Conservation (phyloP, 225 moss, liverwort and hornwort genomes). For the Bryoerythrophyllum caledonicum region DNA sequence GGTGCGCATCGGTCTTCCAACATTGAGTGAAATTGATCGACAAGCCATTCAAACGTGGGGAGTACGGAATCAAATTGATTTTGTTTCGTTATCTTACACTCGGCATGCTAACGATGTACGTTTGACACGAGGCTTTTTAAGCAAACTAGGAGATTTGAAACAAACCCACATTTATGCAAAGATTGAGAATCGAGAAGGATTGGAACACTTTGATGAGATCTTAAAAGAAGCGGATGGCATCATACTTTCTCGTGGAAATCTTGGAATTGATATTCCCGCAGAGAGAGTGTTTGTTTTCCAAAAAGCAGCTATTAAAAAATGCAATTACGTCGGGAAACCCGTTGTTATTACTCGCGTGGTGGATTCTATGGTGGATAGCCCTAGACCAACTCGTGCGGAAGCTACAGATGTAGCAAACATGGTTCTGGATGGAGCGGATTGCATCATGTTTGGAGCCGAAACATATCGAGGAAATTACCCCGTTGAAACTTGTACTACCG, state of each 20-base stretch:
- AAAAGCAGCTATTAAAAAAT: conserved; percentile 67
- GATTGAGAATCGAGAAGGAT: conserved; percentile 82
- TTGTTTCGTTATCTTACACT: conserved; percentile 77
- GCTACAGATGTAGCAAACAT: conserved; percentile 92
- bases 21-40: conserved; percentile 68
- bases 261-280: conserved; percentile 80
- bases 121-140: conserved; percentile 54
- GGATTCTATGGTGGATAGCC: conserved; percentile 93
- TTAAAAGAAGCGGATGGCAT: conserved; percentile 86
- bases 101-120: conserved; percentile 83
- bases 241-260: conserved; percentile 84
- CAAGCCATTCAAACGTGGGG: conserved; percentile 71
- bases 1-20: conserved; percentile 72
- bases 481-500: conserved; percentile 39
- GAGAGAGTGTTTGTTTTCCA: conserved; percentile 90
- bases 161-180: conserved; percentile 90
- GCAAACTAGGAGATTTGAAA: conserved; percentile 72
- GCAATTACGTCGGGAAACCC: conserved; percentile 85
- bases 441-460: conserved; percentile 64
- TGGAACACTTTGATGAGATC: conserved; percentile 92
- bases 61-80: conserved; percentile 71
- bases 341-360: conserved; percentile 84
- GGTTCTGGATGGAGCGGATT: conserved; percentile 55
- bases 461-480: conserved; percentile 53
- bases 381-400: conserved; percentile 85